phyloP scores from a whole-genome alignment of 257 asterid species.

The Ligustrum vulgare region DNA sequence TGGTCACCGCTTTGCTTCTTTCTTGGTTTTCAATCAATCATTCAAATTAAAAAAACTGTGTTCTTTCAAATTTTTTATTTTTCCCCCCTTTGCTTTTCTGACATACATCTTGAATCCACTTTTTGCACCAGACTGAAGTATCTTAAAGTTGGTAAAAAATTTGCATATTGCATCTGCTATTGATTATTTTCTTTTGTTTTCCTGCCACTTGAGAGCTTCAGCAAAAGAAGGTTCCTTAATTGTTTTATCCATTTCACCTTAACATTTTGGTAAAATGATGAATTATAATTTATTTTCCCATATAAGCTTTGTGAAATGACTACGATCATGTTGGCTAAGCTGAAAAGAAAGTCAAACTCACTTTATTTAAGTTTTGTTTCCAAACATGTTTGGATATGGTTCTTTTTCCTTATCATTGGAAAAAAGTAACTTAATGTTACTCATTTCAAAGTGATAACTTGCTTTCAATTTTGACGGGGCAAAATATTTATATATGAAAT shows the following conservation, averaged over 20 bases:
- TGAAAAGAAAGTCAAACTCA: not conserved
- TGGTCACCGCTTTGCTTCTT: conserved; percentile 1
- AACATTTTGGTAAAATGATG: not conserved
- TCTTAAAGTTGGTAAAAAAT: not conserved
- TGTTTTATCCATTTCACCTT: not conserved
- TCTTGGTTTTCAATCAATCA: conserved; percentile 6
- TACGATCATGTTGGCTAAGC: not conserved
- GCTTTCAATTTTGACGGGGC: not conserved
- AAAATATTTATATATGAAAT: not conserved
- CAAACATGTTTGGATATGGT: not conserved
- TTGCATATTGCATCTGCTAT: not conserved
- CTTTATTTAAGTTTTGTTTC: not conserved
- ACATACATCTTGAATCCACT: not conserved
- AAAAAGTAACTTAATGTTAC: not conserved
- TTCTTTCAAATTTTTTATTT: not conserved
- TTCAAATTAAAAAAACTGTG: not conserved
- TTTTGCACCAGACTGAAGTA: conserved; percentile 8
- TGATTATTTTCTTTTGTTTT: not conserved
- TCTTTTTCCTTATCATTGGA: not conserved
- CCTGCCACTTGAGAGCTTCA: not conserved
- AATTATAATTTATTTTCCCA: not conserved
- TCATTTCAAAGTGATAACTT: not conserved
- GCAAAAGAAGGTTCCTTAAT: not conserved
- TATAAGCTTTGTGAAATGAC: not conserved
- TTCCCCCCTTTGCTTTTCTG: not conserved